Conservation (phyloP, 352 stramenopile genomes). For the Phytophthora fragariae region DNA sequence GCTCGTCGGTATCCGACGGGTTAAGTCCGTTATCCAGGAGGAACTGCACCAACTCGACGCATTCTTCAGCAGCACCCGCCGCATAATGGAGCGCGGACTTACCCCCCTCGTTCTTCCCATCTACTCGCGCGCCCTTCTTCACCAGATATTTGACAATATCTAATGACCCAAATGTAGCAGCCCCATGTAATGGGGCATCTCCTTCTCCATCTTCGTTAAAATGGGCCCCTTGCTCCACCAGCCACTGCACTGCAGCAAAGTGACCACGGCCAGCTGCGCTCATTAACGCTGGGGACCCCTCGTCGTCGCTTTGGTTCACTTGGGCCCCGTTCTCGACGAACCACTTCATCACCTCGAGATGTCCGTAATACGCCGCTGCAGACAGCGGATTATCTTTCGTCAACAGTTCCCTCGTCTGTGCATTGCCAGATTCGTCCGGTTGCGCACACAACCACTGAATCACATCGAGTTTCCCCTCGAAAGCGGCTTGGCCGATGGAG, state of each 20-base stretch:
- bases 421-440: not conserved
- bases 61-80: not conserved
- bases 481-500: not conserved
- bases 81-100: conserved; percentile 5
- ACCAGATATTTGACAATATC: conserved; percentile 1
- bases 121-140: not conserved
- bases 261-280: not conserved
- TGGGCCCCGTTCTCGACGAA: not conserved
- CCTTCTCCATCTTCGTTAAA: not conserved
- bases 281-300: not conserved
- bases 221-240: not conserved
- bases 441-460: conserved; percentile 2
- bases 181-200: not conserved
- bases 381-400: not conserved
- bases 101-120: not conserved
- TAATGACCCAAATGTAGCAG: not conserved
- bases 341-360: conserved; percentile 1
- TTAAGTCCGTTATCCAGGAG: conserved; percentile 9
- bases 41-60: not conserved
- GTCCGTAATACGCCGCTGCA: not conserved
- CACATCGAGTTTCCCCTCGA: conserved; percentile 10
- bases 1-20: not conserved
- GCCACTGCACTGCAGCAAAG: conserved; percentile 1
- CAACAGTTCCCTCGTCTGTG: not conserved
- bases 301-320: not conserved